Base-by-base conservation (phyloP, 225 moss, liverwort and hornwort genomes). In the Physcomitrium patens region DNA sequence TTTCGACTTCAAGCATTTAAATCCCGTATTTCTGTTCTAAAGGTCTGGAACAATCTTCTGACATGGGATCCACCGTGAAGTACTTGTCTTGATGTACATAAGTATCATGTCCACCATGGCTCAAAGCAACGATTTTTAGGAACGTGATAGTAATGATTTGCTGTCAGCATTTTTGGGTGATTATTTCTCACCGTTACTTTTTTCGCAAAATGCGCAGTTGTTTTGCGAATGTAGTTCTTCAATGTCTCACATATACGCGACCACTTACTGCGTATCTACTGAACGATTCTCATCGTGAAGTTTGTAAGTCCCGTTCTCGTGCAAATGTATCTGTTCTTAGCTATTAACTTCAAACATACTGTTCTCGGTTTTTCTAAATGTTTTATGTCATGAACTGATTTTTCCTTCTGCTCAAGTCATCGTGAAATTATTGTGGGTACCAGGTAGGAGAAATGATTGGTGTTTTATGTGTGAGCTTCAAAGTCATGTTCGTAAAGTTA, bases 381-480 rank as follows among this genome's bases (percentile, higher is more conserved):
- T 12, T 0, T 26, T 2, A 16, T 60, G 12, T 0, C 16, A 46
- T 11, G 0, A 12, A 17, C 0, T 1, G 1, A 3, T 2, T 22
- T 0, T 3, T 0, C 52, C 0, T 1, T 0, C 12, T 18, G 0
- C 0, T 60, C 18, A 6, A 4, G 0, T 41, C 10, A 0, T 13
- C 10, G 2, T 50, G 6, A 17, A 27, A 23, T 9, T 26, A 3
- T 0, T 63, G 22, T 73, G 7, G 0, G 8, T 0, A 18, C 24
- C 89, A 99, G 99, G 99, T 80, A 77, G 75, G 57, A 85, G 90
- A 82, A 81, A 75, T 82, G 90, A 93, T 69, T 95, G 95, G 95
- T 99, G 99, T 79, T 95, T 99, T 77, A 89, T 95, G 84, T 99
- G 95, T 78, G 99, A 99, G 74, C 90, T 99, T 61, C 95, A 99